phyloP scores from a whole-genome alignment of 148 eudicot genomes.

The Heliamphora exappendiculata region DNA sequence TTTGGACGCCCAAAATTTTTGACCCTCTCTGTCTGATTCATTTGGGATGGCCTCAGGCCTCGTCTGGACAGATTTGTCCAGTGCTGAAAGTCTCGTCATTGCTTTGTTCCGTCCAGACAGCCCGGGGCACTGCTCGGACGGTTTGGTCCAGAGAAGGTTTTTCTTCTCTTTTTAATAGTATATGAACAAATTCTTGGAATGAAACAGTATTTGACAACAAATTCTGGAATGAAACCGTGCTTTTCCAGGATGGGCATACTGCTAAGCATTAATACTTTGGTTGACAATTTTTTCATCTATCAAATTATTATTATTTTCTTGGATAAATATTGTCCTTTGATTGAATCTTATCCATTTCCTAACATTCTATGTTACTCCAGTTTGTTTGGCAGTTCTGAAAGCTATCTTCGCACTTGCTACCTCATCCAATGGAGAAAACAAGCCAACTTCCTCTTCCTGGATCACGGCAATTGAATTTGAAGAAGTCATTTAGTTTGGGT shows the following conservation, averaged over 20 bases:
- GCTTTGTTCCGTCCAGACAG: no score
- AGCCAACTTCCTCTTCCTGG: slow-evolving; percentile 26
- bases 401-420: neutral
- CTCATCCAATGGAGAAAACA: slow-evolving; percentile 24
- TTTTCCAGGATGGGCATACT: no score
- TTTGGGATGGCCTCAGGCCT: no score
- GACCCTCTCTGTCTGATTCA: no score
- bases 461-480: slow-evolving; percentile 39
- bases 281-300: no score
- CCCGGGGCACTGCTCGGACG: no score
- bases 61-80: no score
- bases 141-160: no score
- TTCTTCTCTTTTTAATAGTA: neutral
- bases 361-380: neutral
- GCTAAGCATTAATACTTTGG: no score
- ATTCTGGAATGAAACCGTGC: neutral
- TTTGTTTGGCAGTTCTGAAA: slow-evolving; percentile 8
- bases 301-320: neutral
- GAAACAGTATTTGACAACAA: no score
- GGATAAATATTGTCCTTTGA: neutral
- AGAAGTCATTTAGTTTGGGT: slow-evolving; percentile 43
- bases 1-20: no score
- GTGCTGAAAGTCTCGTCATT: no score
- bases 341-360: neutral
- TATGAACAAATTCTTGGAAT: neutral